Percentiles rank a stretch among this genome's conserved stretches.
Conservation (phyloP, 441 rosid genomes). For the Euphorbia corollata region DNA sequence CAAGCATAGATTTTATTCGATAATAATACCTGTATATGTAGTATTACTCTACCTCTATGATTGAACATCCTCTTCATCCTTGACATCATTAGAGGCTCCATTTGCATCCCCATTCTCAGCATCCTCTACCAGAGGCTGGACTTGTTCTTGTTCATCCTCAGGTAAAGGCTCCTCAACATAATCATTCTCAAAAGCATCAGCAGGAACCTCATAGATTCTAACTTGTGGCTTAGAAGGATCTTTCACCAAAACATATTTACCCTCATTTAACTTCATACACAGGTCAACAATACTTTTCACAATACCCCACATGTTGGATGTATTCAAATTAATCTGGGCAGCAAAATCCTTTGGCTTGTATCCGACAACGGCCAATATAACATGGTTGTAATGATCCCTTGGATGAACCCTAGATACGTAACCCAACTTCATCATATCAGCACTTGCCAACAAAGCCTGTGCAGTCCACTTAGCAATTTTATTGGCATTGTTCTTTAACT, state of each 20-base stretch:
- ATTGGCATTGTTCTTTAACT: slow-evolving; percentile 83
- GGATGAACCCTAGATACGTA: slow-evolving; percentile 91
- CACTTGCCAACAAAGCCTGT: slow-evolving; percentile 70
- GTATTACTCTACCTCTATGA: slow-evolving; percentile 36
- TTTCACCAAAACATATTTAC: slow-evolving; percentile 84
- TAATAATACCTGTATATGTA: not conserved
- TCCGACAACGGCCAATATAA: slow-evolving; percentile 72
- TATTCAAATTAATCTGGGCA: slow-evolving; percentile 73
- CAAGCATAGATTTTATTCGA: too few relatives aligned
- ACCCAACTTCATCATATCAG: slow-evolving; percentile 90
- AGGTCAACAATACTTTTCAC: slow-evolving; percentile 81
- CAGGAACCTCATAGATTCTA: slow-evolving; percentile 85
- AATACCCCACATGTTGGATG: slow-evolving; percentile 91
- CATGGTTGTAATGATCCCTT: slow-evolving; percentile 88
- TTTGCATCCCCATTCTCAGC: slow-evolving; percentile 43
- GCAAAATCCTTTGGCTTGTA: slow-evolving; percentile 83
- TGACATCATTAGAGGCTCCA: slow-evolving; percentile 39
- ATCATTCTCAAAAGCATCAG: slow-evolving; percentile 91
- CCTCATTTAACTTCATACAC: slow-evolving; percentile 88
- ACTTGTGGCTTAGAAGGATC: slow-evolving; percentile 92
- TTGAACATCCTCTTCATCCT: slow-evolving; percentile 40
- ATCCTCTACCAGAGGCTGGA: slow-evolving; percentile 58
- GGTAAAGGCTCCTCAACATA: slow-evolving; percentile 89
- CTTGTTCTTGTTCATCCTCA: slow-evolving; percentile 92
- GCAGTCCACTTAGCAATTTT: slow-evolving; percentile 94